phyloP scores from a whole-genome alignment of 2,329 filamentous ascomycete genomes.

The Fusarium sp. region DNA sequence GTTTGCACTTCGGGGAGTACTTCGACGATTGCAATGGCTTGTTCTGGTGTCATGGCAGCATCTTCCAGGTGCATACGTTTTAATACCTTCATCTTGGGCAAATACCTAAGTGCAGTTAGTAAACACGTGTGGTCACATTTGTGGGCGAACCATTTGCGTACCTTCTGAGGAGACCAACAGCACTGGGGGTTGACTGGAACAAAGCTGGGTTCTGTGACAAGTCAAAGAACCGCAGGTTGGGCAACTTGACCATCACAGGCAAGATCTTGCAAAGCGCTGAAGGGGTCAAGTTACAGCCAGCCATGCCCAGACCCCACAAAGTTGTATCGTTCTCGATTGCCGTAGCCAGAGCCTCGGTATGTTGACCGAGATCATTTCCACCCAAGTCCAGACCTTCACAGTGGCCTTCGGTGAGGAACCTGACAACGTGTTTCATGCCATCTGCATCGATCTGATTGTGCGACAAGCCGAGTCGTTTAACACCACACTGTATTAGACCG shows the following conservation, averaged over 20 bases:
- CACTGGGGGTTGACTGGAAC: slow-evolving; percentile 79
- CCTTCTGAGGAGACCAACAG: slow-evolving; percentile 78
- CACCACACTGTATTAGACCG: slow-evolving; percentile 80
- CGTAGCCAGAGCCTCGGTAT: slow-evolving; percentile 64
- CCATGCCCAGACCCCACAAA: slow-evolving; percentile 85
- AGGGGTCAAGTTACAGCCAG: slow-evolving; percentile 83
- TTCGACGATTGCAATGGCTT: slow-evolving; percentile 91
- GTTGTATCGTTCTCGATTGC: slow-evolving; percentile 65
- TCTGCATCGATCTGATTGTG: slow-evolving; percentile 81
- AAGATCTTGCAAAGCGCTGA: slow-evolving; percentile 79
- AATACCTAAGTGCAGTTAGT: slow-evolving; percentile 62
- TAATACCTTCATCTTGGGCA: slow-evolving; percentile 80
- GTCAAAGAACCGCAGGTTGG: slow-evolving; percentile 87
- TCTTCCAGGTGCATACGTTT: slow-evolving; percentile 90
- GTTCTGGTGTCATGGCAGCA: slow-evolving; percentile 84
- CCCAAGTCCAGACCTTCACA: slow-evolving; percentile 92
- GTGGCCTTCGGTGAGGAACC: slow-evolving; percentile 78
- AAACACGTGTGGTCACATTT: not conserved
- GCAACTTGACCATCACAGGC: slow-evolving; percentile 75
- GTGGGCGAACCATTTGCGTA: slow-evolving; percentile 54
- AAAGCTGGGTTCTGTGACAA: slow-evolving; percentile 88
- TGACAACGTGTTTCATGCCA: slow-evolving; percentile 79
- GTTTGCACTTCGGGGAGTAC: slow-evolving; percentile 84
- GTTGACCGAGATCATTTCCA: slow-evolving; percentile 77
- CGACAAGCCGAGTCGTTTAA: slow-evolving; percentile 83